Base-by-base conservation (phyloP, 2,329 filamentous ascomycete species). In the Colletotrichum echinochloae region DNA sequence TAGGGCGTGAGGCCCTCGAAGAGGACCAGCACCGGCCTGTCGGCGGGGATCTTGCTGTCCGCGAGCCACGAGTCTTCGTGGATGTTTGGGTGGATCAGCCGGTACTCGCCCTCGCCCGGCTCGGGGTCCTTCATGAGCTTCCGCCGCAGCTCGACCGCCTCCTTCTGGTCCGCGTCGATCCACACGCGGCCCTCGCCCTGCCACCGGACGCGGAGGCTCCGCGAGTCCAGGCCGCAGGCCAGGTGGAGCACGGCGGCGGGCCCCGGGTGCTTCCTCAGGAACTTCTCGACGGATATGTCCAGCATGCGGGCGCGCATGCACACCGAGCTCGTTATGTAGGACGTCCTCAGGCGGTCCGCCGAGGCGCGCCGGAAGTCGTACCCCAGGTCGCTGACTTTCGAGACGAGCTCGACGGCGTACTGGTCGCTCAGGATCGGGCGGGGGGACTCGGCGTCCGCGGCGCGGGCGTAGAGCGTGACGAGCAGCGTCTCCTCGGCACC, bases 121-220 rank as follows among this genome's bases (percentile, higher is more conserved):
- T 71, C 64, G 3, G 68, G 68, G 2, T 57, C 68, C 28, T 78
- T 75, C 35, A 73, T 73, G 5, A 80, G 70, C 46, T 73, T 73
- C 9, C 65, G 63, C 7, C 80, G 78, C 46, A 81, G 73, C 6
- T 74, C 74, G n/a, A 79, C 71, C 12, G 81, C 79, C 20, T 80
- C 78, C 41, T 78, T 78, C 20, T 80, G 64, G 59, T 81, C 80
- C 30, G 79, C 69, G 44, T 81, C 79, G 65, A 81, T 75, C 80
- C 79, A 81, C 20, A 76, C 73, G 16, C 77, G 73, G 5, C 66
- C 63, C 3, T 46, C 57, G 56, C 72, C 69, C 26, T 72, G 74
- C 65, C 68, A 71, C 37, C 61, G 54, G 20, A 65, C 68, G 11
- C 54, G 79, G 41, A 16, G 78, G 72, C 66, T 76, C 35, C 79